Evolutionary conservation across 352 stramenopile genomes (phyloP), one percentile per base, ranked within the genome.

Genomic region (Phytophthora idaei): DNA sequence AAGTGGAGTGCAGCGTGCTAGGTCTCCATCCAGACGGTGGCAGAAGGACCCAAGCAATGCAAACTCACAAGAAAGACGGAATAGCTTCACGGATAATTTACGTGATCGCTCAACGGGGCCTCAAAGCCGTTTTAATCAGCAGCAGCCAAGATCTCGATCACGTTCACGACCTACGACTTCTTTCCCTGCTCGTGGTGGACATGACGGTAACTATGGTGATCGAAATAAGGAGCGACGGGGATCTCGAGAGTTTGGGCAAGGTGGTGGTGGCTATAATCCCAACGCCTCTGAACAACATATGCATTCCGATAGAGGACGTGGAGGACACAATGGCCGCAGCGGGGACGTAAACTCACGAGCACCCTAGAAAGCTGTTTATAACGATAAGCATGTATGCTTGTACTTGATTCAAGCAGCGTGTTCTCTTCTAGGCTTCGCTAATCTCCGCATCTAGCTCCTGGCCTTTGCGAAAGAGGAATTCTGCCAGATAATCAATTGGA

Each of bases 401-500:
- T 34, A 48, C 17, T 60, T 61, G 4, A 45, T 57, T 58, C 25
- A 54, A 60, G 45, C 15, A 59, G 25, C 7, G 11, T 3, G 36
- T 50, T 70, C 47, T 28, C 56, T 69, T 29, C 37, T 68, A 59
- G 15, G 34, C 45, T 73, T 85, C 62, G 53, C 77, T 76, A 52
- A 50, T 50, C 31, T 70, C 62, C 11, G 59, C 67, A 21, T 90
- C 83, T 50, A 90, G 64, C 51, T 90, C 80, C 14, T 80, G 77
- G 15, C 81, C 85, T 60, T 93, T 94, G 39, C 82, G 76, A 73
- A 96, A 95, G 29, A 96, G 79, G 52, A 92, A 95, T 59, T 95
- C 86, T 21, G 90, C 89, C 27, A 97, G 73, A 53, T 92, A 96
- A 71, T 96, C 89, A 57, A 96, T 92, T 37, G 90, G 89, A 57